Evolutionary conservation across 305 asterid species (phyloP), one percentile per base, ranked within the genome.

Genomic region (Rubia balearica): DNA sequence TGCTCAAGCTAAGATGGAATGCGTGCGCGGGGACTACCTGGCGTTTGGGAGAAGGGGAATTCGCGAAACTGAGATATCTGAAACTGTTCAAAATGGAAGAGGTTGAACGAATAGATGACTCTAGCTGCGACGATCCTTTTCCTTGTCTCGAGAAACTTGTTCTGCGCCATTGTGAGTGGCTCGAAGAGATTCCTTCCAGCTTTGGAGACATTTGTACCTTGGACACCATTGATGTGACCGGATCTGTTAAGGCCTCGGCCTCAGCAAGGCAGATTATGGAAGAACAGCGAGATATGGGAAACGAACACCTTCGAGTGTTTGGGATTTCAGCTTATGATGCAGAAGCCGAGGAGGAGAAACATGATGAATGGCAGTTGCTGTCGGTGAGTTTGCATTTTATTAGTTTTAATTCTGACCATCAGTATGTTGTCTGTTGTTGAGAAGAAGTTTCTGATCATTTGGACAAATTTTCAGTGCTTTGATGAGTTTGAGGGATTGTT

Each of bases 131-230:
- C 4, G 43, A 61, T 9, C 66, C 66, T 6, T 61, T 61, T 61
- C 66, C 66, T 1, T 27, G 66, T 14, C 66, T 61, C 13, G 43
- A 61, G 66, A 33, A 61, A n/a, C 66, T 61, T 61, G 16, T 27
- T 11, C 21, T 61, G 41, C 7, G 2, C 3, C 40, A 13, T 14
- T 61, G 45, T 61, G 7, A 6, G 19, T 17, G 43, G 4, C 66
- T 61, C 11, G 66, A 33, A n/a, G 66, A 61, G 66, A 33, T 61
- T 6, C 66, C 66, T 10, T 5, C 43, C 43, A 27, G 66, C 19
- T 61, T 61, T 30, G 66, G 66, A 61, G 43, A 8, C n/a, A 61
- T 61, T 61, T 24, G 19, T 5, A 33, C 12, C 43, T 30, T 62
- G 12, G n/a, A 62, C 11, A 33, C 12, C 43, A 62, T 62, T 30